Evolutionary conservation across 2,329 filamentous ascomycete species (phyloP), one percentile per base, ranked within the genome.

Genomic region (Sarocladium brachiariae): DNA sequence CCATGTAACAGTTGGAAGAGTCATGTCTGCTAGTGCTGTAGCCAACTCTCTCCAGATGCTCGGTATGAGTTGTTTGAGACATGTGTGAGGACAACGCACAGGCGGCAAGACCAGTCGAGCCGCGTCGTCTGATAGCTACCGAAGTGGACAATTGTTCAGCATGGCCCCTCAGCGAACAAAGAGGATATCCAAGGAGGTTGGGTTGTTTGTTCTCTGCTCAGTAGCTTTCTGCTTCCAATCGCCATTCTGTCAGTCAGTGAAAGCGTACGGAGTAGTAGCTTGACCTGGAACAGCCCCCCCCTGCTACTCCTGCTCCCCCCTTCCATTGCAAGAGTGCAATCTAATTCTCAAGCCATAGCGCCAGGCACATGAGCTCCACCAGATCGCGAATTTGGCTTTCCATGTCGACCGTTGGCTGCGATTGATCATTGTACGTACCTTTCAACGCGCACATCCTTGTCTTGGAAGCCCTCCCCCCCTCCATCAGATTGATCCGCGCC

Each of bases 321-420:
- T 25, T 31, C 25, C 25, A 31, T 30, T 25, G 6, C 25, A 31
- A 21, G 27, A 47, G 27, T 31, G 43, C 14, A 47, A 47, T 47
- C 27, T 47, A 31, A 47, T 25, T 47, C 43, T 47, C 25, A 24
- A 13, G 43, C 43, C 43, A 21, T 47, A 47, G 43, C 43, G 43
- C 27, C 43, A 33, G 43, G 43, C 27, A 47, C 43, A 25, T 4
- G n/a, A 30, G 25, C 43, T 47, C 43, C 43, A 47, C 43, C 43
- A 47, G 43, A 47, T 47, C 43, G 43, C 43, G 25, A 43, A 47
- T 25, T 23, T n/a, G 11, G 21, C 10, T 25, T 16, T 45, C 5
- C 39, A 27, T 27, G 4, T 45, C 14, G 21, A n/a, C 39, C 24
- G 21, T 30, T 45, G 21, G 39, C 27, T 30, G 13, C 27, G 7